These are phyloP conservation scores for Saccharomycopsis sp. DNA, from an alignment of 805 yeast genomes.

Conservation along the genomic window DNA sequence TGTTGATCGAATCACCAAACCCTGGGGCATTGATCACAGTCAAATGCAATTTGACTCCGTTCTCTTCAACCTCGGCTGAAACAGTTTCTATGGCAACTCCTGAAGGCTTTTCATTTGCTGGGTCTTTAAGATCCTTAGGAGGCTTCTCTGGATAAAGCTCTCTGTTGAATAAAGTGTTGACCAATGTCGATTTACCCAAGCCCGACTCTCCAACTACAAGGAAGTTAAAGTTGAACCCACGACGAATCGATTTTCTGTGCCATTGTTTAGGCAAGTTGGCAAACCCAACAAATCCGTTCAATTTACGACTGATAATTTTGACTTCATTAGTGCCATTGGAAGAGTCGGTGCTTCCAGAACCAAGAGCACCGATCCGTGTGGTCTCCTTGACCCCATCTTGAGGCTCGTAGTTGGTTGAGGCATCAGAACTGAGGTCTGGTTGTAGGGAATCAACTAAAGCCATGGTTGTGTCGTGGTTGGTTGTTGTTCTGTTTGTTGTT, in stretches of 20 bases:
- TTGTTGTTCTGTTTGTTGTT: background rate
- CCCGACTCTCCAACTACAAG: conserved; percentile 92
- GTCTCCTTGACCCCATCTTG: conserved; percentile 14
- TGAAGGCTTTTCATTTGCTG: conserved; percentile 38
- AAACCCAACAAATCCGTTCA: conserved; percentile 92
- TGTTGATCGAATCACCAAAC: conserved; percentile 85
- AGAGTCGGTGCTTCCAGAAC: conserved; percentile 1
- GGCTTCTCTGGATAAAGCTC: conserved; percentile 43
- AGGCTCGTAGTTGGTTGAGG: conserved; percentile 13
- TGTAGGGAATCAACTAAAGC: conserved; percentile 12
- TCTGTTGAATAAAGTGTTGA: conserved; percentile 81
- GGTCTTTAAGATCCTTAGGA: conserved; percentile 34
- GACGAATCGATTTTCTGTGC: conserved; percentile 88
- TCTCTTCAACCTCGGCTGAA: conserved; percentile 78
- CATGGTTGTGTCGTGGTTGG: background rate
- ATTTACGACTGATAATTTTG: conserved; percentile 71
- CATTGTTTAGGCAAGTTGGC: conserved; percentile 97
- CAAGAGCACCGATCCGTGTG: conserved; percentile 11
- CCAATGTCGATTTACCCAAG: conserved; percentile 85
- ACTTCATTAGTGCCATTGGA: conserved; percentile 27
- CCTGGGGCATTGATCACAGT: conserved; percentile 89
- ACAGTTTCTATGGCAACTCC: conserved; percentile 54
- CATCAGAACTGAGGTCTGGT: conserved; percentile 16
- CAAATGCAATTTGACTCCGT: conserved; percentile 80
- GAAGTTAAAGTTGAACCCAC: conserved; percentile 84